Evolutionary conservation across 371 early-diverging fungal species (phyloP).

Genomic region (Actinomortierella ambigua): DNA sequence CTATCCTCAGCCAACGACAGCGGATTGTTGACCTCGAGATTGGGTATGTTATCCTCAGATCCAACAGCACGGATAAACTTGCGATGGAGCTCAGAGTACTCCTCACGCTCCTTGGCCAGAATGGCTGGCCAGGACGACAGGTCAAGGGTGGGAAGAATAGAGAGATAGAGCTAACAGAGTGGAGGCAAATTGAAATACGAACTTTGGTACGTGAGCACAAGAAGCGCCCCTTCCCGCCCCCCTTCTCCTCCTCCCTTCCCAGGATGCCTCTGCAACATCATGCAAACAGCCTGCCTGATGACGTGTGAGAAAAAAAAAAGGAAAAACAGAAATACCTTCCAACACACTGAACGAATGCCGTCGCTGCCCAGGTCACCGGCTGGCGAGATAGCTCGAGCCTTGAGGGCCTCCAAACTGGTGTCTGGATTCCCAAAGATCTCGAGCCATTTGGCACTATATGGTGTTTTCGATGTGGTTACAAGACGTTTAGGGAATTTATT

Average conservation of each 20-base stretch:
- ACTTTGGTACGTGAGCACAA: background rate
- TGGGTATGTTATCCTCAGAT: constrained; percentile 45
- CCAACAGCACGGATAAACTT: constrained; percentile 67
- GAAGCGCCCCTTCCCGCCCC: background rate
- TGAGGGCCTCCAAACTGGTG: constrained; percentile 28
- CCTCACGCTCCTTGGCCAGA: constrained; percentile 66
- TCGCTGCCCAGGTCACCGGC: constrained; percentile 31
- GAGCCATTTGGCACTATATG: constrained; percentile 33
- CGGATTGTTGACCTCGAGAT: constrained; percentile 79
- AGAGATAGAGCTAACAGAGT: constrained; percentile 56
- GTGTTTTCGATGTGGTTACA: too few relatives aligned
- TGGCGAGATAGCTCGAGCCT: constrained; percentile 31
- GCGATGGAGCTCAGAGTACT: constrained; percentile 67
- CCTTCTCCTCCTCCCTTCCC: background rate
- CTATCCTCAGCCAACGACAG: constrained; percentile 87
- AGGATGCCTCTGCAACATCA: background rate
- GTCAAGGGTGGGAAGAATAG: constrained; percentile 60
- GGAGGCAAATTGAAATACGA: background rate
- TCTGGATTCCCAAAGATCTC: constrained; percentile 44
- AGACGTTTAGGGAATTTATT: too few relatives aligned
- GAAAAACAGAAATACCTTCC: constrained; percentile 41
- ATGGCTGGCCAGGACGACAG: constrained; percentile 63
- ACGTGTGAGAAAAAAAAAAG: too few relatives aligned
- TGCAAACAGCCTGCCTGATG: background rate
- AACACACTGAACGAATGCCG: constrained; percentile 50